Base-by-base conservation (phyloP, 2,329 filamentous ascomycete genomes). In the Colletotrichum camelliae region DNA sequence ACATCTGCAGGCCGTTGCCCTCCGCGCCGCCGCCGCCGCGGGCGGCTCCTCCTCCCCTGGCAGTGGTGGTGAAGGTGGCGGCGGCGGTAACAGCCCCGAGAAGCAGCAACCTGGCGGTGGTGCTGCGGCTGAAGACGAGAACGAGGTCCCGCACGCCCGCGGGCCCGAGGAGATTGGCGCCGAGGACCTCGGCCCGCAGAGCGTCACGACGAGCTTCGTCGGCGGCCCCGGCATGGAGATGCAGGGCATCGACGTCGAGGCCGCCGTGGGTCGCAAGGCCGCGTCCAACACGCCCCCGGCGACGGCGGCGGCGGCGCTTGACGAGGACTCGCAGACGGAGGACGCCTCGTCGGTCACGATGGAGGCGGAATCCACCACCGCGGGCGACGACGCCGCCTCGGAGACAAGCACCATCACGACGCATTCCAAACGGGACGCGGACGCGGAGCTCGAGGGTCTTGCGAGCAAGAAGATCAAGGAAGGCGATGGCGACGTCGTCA, bases 141-240 rank as follows among this genome's bases (percentile, higher is more conserved):
- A 91, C 9, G 93, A 95, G 75, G 89, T 92, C 68, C 95, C 96
- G 7, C 95, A 98, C 84, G 95, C 94, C 1, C 90, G 95, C 55
- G 96, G 96, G 0, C 97, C 97, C 0, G 92, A 95, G 35, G 90
- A 95, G 79, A 94, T 98, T 67, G 96, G 96, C 6, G 92, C 96
- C 75, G 93, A 95, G 79, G 97, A 99, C 82, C 94, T 95, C 78
- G 97, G 97, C 0, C 93, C 94, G 12, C 96, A 95, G 84, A 85
- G 78, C 68, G 86, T 84, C 70, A 86, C 82, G 18, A 86, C 83
- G 55, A 85, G 82, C 67, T 83, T 83, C 73, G 81, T 85, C 27
- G 83, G 87, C 71, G 84, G 86, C 60, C 82, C 80, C 39, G 82
- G 85, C 48, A 79, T 89, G n/a, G 86, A 87, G 64, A 88, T 90